A percentile compares a stretch with the other conserved stretches of the same genome.
These are phyloP conservation scores for Monascus ruber DNA, from an alignment of 2,329 filamentous ascomycete genomes.

Conservation along the genomic window DNA sequence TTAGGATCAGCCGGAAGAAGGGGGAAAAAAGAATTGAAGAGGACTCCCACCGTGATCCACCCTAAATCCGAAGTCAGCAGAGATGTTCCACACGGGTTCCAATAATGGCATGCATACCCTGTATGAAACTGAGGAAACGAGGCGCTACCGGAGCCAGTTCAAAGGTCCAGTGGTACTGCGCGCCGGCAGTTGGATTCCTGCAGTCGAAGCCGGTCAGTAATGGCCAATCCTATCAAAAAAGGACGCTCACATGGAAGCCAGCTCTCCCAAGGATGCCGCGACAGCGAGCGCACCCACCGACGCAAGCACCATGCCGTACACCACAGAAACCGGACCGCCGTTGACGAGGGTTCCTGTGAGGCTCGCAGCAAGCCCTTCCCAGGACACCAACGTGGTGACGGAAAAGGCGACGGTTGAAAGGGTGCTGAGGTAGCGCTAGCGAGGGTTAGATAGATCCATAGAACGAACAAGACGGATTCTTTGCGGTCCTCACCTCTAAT, in stretches of 20 bases:
- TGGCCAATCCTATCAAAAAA: not conserved
- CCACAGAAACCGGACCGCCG: conserved; percentile 19
- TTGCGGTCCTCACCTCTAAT: no score
- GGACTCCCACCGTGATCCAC: no score
- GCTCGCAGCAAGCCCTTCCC: not conserved
- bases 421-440: no score
- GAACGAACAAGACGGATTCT: no score
- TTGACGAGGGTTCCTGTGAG: conserved; percentile 13
- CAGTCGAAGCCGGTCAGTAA: not conserved
- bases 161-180: conserved; percentile 34
- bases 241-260: conserved; percentile 24
- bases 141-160: conserved; percentile 16
- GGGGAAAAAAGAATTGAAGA: not conserved
- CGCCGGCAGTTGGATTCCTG: conserved; percentile 23
- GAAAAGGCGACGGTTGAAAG: no score
- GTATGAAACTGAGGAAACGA: conserved; percentile 18
- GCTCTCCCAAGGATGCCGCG: conserved; percentile 26
- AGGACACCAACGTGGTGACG: no score
- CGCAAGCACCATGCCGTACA: conserved; percentile 21
- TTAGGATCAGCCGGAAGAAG: not conserved
- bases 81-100: no score
- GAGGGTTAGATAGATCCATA: no score
- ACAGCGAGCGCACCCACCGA: conserved; percentile 19
- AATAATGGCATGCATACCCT: conserved; percentile 10
- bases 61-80: no score